phyloP scores from a whole-genome alignment of 1,284 basidiomycete species.

The Wallemia hederae region DNA sequence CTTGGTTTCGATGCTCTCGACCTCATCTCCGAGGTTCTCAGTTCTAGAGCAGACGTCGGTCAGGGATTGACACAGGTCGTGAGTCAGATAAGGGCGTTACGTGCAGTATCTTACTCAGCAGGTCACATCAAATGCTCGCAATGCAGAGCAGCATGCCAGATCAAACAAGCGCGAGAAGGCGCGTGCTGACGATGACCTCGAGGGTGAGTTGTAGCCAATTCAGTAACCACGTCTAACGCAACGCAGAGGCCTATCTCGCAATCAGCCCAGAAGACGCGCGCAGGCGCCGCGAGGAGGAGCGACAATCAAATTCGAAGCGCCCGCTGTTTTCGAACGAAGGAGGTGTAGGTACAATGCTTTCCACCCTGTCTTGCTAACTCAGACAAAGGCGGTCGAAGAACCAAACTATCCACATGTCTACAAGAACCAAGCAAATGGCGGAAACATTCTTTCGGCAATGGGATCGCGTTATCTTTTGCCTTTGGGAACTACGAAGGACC shows the following conservation, averaged over 20 bases:
- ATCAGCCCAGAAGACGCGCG: conserved; percentile 29
- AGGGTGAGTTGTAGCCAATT: neutral
- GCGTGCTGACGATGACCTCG: neutral
- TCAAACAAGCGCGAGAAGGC: neutral
- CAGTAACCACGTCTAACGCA: neutral
- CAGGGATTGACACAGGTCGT: conserved; percentile 9
- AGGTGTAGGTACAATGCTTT: conserved; percentile 14
- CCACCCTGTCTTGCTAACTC: conserved; percentile 12
- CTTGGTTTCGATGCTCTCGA: conserved; percentile 65
- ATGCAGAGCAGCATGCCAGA: conserved; percentile 4
- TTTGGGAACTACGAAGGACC: conserved; percentile 40
- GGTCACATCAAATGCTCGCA: conserved; percentile 22
- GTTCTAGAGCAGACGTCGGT: conserved; percentile 14
- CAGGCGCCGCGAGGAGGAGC: conserved; percentile 31
- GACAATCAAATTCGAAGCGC: conserved; percentile 33
- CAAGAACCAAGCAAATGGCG: conserved; percentile 32
- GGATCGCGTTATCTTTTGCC: conserved; percentile 54
- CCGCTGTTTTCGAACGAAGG: conserved; percentile 25
- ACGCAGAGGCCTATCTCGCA: neutral
- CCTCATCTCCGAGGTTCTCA: conserved; percentile 14
- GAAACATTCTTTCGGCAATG: conserved; percentile 39
- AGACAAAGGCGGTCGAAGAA: conserved; percentile 8
- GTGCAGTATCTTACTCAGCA: conserved; percentile 10
- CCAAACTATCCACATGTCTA: conserved; percentile 62
- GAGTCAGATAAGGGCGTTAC: conserved; percentile 4